Percentiles rank a stretch among this genome's conserved stretches.
Evolutionary conservation across 2,329 filamentous ascomycete genomes (phyloP).

Genomic region (Sclerotinia minor): DNA sequence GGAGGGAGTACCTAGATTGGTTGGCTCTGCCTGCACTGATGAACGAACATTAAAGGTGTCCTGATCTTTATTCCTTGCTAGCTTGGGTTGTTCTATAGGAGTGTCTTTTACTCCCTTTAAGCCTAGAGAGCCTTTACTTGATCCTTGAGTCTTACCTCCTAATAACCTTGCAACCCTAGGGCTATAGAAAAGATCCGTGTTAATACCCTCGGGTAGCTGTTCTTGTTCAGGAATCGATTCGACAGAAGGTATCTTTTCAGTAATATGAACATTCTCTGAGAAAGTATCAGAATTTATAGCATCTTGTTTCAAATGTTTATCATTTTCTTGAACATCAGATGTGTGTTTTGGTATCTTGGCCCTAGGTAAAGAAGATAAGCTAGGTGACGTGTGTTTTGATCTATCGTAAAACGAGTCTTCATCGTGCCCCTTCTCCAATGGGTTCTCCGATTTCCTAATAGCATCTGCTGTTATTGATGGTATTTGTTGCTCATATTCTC

Average conservation of each 20-base stretch:
- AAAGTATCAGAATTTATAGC: conserved; percentile 39
- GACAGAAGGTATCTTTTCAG: conserved; percentile 25
- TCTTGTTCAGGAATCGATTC: conserved; percentile 44
- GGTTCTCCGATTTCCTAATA: conserved; percentile 35
- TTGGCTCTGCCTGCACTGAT: conserved; percentile 22
- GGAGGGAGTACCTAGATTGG: conserved; percentile 26
- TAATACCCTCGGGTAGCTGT: conserved; percentile 57
- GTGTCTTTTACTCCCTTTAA: conserved; percentile 41
- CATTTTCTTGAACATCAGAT: conserved; percentile 41
- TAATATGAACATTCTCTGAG: conserved; percentile 39
- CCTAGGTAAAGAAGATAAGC: conserved; percentile 54
- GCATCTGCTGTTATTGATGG: conserved; percentile 52
- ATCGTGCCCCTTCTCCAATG: conserved; percentile 42
- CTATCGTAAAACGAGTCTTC: conserved; percentile 58
- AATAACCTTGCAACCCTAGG: conserved; percentile 57
- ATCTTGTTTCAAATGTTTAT: conserved; percentile 29
- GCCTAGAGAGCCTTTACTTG: conserved; percentile 34
- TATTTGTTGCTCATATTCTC: conserved; percentile 53
- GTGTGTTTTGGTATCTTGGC: conserved; percentile 56
- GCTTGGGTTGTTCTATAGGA: conserved; percentile 41
- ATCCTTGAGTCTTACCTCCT: conserved; percentile 46
- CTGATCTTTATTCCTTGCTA: conserved; percentile 42
- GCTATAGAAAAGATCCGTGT: conserved; percentile 63
- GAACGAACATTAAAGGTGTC: conserved; percentile 41
- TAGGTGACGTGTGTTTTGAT: conserved; percentile 48